Percentiles rank a stretch among this genome's conserved stretches.
Conservation (phyloP, 208 protist species). For the Trypanosoma cruzi region DNA sequence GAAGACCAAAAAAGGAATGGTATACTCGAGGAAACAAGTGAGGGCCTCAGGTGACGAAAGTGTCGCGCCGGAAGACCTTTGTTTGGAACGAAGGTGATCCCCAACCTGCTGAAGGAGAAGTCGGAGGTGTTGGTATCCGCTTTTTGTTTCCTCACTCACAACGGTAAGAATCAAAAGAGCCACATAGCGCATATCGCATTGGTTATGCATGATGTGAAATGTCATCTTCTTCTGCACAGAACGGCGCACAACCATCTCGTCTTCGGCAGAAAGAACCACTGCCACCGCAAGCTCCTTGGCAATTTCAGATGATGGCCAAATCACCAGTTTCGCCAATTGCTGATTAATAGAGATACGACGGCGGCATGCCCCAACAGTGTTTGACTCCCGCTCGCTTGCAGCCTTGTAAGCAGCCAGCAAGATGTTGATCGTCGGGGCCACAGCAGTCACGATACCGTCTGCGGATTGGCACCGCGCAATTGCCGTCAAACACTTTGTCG, state of each 20-base stretch:
- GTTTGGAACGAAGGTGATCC: slow-evolving; percentile 48
- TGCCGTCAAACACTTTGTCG: slow-evolving; percentile 51
- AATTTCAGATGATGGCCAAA: slow-evolving; percentile 48
- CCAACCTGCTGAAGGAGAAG: slow-evolving; percentile 42
- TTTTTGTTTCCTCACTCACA: slow-evolving; percentile 58
- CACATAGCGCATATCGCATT: slow-evolving; percentile 69
- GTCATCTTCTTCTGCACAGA: slow-evolving; percentile 60
- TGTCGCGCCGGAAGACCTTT: slow-evolving; percentile 26
- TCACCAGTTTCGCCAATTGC: slow-evolving; percentile 61
- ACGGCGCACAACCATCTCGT: slow-evolving; percentile 50
- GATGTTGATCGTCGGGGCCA: slow-evolving; percentile 26
- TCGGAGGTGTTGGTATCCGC: slow-evolving; percentile 54
- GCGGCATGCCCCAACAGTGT: slow-evolving; percentile 19
- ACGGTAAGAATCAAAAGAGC: slow-evolving; percentile 75
- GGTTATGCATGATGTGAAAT: slow-evolving; percentile 26
- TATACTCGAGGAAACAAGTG: slow-evolving; percentile 78
- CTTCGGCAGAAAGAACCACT: slow-evolving; percentile 72
- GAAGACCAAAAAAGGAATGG: slow-evolving; percentile 77
- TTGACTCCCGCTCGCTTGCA: slow-evolving; percentile 4
- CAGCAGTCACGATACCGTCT: slow-evolving; percentile 13
- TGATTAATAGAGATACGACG: slow-evolving; percentile 53
- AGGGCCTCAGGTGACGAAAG: slow-evolving; percentile 56
- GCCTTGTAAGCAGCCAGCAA: slow-evolving; percentile 46
- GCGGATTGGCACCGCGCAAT: slow-evolving; percentile 34
- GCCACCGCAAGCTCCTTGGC: slow-evolving; percentile 59